Percentiles rank a stretch among this genome's conserved stretches.
These are phyloP conservation scores for Phlegmacium glaucopus DNA, from an alignment of 768 basidiomycete genomes.

Conservation along the genomic window DNA sequence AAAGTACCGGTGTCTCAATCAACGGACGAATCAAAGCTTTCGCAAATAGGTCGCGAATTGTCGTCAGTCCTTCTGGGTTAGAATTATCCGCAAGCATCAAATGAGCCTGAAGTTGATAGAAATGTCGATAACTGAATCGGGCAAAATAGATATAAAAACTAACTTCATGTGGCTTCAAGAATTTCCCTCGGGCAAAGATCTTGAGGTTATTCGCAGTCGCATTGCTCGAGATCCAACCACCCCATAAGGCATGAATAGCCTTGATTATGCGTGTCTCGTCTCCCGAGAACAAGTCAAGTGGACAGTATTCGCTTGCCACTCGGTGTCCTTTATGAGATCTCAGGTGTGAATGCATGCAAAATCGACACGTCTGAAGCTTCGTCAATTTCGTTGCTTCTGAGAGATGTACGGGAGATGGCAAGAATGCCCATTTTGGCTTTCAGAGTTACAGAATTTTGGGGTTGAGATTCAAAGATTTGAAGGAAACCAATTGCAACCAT, in stretches of 20 bases:
- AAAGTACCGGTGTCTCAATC: constrained; percentile 48
- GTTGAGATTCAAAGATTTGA: background rate
- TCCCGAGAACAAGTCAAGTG: constrained; percentile 85
- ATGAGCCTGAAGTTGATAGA: constrained; percentile 19
- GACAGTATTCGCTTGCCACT: constrained; percentile 63
- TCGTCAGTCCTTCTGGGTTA: constrained; percentile 10
- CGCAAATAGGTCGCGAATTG: constrained; percentile 50
- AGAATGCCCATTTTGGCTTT: constrained; percentile 97
- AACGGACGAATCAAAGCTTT: constrained; percentile 46
- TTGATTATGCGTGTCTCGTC: constrained; percentile 54
- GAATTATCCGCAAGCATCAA: constrained; percentile 23
- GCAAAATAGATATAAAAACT: background rate
- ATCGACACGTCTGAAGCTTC: constrained; percentile 80
- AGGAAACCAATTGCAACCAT: constrained; percentile 3
- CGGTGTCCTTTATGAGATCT: constrained; percentile 37
- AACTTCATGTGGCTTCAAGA: constrained; percentile 58
- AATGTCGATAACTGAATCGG: background rate
- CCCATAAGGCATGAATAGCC: constrained; percentile 72
- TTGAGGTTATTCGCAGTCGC: constrained; percentile 80
- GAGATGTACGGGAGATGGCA: constrained; percentile 62
- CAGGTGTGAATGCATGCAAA: constrained; percentile 81
- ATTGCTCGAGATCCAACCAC: constrained; percentile 61
- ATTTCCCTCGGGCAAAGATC: constrained; percentile 67
- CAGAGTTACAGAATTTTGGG: constrained; percentile 3
- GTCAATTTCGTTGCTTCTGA: constrained; percentile 50